Conservation (phyloP, 1,284 basidiomycete species). For the Pseudozyma flocculosa region DNA sequence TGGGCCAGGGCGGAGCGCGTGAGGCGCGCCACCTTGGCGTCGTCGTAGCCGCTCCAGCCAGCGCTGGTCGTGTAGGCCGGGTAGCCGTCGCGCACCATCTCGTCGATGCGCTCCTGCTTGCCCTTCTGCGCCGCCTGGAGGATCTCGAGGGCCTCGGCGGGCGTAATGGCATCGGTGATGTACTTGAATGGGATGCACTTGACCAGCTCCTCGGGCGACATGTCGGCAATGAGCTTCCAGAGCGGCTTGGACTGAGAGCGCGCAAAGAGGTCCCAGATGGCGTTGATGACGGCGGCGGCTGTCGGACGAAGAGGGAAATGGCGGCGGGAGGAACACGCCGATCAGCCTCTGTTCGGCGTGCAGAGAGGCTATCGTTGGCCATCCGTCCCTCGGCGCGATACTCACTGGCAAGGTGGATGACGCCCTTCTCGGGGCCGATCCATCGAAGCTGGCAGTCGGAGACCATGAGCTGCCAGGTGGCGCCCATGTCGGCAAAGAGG, state of each 20-base stretch:
- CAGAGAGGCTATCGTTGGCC: no score
- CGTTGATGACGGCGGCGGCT: constrained; percentile 71
- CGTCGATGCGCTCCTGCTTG: constrained; percentile 65
- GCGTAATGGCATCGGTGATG: constrained; percentile 88
- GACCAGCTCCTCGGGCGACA: constrained; percentile 81
- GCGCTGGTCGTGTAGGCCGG: constrained; percentile 93
- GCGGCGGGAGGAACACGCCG: no score
- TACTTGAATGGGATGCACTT: constrained; percentile 76
- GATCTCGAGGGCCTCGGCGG: constrained; percentile 81
- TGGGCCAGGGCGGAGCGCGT: constrained; percentile 79
- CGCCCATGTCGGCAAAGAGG: constrained; percentile 77
- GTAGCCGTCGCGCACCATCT: constrained; percentile 65
- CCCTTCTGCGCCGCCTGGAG: constrained; percentile 74
- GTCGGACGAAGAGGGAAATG: no score
- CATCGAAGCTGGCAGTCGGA: constrained; percentile 42
- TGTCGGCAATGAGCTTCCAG: constrained; percentile 81
- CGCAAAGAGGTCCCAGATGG: constrained; percentile 70
- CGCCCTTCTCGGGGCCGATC: constrained; percentile 78
- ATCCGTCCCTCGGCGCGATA: no score
- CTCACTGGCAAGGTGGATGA: constrained; percentile 73
- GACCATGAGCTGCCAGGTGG: constrained; percentile 36
- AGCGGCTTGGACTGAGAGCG: constrained; percentile 73
- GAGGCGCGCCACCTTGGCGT: constrained; percentile 83
- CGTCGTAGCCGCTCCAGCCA: constrained; percentile 71
- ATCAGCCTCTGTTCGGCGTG: no score